These are phyloP conservation scores for Adansonia grandidieri DNA, from an alignment of 441 rosid genomes.

Conservation along the genomic window DNA sequence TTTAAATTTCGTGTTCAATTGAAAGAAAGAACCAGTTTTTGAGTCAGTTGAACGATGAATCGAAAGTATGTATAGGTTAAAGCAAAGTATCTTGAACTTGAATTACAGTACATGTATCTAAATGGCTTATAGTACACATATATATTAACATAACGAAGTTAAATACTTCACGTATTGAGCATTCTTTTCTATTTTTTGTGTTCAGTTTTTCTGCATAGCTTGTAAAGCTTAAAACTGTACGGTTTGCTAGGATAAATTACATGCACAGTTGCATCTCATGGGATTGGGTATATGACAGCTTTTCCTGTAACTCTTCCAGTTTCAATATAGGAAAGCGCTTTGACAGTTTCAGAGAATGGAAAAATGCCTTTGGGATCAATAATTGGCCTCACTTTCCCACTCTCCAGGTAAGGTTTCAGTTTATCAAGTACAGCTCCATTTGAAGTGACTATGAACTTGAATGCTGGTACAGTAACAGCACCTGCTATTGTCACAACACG, in stretches of 20 bases:
- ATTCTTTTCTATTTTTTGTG: no score
- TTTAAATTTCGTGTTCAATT: no score
- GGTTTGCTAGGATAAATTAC: no score
- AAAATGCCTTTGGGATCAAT: conserved; percentile 79
- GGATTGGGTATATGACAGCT: conserved; percentile 69
- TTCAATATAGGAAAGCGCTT: conserved; percentile 81
- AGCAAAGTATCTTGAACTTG: no score
- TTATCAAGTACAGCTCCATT: conserved; percentile 70
- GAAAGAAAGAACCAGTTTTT: no score
- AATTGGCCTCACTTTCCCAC: conserved; percentile 78
- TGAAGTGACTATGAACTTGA: conserved; percentile 76
- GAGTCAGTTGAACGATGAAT: no score
- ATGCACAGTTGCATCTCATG: conserved; percentile 31
- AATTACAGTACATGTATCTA: neutral
- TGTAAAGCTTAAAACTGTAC: no score
- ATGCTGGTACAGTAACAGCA: conserved; percentile 73
- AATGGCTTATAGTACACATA: neutral
- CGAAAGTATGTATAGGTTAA: no score
- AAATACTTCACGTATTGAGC: no score
- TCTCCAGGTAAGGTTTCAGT: conserved; percentile 71
- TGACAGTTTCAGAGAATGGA: conserved; percentile 54
- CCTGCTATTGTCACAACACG: conserved; percentile 81
- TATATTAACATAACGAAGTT: conserved; percentile 48
- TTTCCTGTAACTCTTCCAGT: conserved; percentile 76
- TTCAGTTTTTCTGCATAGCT: no score